Conservation (phyloP, 441 rosid species). For the Flueggea neowawraea region DNA sequence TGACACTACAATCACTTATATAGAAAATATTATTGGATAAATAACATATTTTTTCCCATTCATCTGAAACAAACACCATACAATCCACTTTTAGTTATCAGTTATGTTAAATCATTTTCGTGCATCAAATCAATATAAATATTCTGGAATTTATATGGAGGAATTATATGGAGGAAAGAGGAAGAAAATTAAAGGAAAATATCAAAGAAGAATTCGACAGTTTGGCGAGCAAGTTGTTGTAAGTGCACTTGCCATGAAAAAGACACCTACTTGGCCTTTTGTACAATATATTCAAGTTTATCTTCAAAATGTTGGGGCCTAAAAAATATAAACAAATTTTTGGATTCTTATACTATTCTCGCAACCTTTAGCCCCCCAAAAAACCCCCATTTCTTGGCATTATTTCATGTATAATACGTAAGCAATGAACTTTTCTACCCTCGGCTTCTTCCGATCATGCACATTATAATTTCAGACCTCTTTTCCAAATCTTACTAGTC, state of each 20-base stretch:
- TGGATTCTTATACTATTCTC: constrained; percentile 1
- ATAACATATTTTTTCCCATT: too few species aligned
- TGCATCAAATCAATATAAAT: too few species aligned
- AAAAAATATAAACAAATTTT: constrained; percentile 1
- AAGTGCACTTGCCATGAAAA: constrained; percentile 14
- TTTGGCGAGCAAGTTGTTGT: constrained; percentile 15
- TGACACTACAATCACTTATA: too few species aligned
- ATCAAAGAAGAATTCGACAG: background rate
- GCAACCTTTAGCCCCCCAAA: constrained; percentile 6
- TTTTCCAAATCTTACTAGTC: constrained; percentile 4
- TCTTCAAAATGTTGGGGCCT: constrained; percentile 2
- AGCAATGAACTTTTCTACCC: constrained; percentile 3
- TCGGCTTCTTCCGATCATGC: constrained; percentile 9
- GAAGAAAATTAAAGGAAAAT: constrained; percentile 4
- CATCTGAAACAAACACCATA: too few species aligned
- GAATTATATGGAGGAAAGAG: background rate
- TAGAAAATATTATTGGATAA: too few species aligned
- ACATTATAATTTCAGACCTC: background rate
- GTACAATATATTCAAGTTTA: constrained; percentile 16
- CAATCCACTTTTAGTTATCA: too few species aligned
- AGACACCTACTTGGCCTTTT: constrained; percentile 14
- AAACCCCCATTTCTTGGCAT: background rate
- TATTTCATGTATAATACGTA: background rate
- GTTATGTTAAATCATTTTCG: too few species aligned
- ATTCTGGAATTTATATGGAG: too few species aligned